Evolutionary conservation across 805 yeast genomes (phyloP).

Genomic region (Yarrowia alimentaria): DNA sequence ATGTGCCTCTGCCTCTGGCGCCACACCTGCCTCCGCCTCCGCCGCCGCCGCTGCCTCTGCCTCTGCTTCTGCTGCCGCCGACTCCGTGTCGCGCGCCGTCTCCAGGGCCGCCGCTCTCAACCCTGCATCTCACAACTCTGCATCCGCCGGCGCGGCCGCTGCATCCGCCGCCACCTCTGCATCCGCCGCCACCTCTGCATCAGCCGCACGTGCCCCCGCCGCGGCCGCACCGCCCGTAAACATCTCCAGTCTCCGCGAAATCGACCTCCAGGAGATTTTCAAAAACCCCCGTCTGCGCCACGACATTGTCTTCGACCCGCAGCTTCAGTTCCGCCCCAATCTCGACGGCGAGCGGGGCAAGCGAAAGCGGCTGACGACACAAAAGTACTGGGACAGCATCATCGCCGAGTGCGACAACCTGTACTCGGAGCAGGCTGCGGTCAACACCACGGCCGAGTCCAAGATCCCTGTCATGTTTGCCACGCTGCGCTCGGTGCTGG

Average conservation of each 20-base stretch:
- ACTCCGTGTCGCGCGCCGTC: too few relatives aligned
- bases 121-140: not conserved
- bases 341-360: constrained; percentile 88
- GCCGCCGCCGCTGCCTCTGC: not conserved
- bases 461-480: constrained; percentile 68
- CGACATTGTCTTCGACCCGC: constrained; percentile 89
- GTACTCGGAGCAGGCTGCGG: too few relatives aligned
- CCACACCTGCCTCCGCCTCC: not conserved
- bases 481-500: constrained; percentile 73
- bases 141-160: too few relatives aligned
- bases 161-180: constrained; percentile 13
- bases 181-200: not conserved
- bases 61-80: not conserved
- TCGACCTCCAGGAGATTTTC: constrained; percentile 82
- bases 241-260: constrained; percentile 74
- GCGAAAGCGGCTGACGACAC: constrained; percentile 70
- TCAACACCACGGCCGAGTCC: constrained; percentile 35
- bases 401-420: too few relatives aligned
- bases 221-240: constrained; percentile 61
- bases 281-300: constrained; percentile 91
- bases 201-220: not conserved
- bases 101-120: not conserved
- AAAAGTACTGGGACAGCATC: constrained; percentile 80
- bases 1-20: not conserved
- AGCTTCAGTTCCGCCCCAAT: constrained; percentile 85